Evolutionary conservation across 2,329 filamentous ascomycete genomes (phyloP).

Genomic region (Teratosphaeria epicoccoides): DNA sequence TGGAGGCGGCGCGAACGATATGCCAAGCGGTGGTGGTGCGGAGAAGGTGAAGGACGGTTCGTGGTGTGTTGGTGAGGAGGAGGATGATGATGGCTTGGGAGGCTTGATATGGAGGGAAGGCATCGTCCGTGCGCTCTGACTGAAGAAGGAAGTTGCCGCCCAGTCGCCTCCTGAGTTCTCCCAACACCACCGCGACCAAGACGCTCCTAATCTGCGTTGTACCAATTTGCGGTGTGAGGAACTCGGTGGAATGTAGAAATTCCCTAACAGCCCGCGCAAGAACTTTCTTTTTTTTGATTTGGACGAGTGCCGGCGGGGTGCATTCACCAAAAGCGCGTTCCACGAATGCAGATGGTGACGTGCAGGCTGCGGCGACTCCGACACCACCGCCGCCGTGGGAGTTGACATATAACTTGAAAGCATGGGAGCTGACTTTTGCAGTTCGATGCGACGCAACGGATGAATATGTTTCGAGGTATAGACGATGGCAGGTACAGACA

Average conservation of each 20-base stretch:
- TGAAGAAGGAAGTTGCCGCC: neutral
- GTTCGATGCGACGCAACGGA: too few relatives aligned
- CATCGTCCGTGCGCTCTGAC: constrained; percentile 10
- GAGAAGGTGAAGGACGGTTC: constrained; percentile 6
- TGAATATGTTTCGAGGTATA: too few relatives aligned
- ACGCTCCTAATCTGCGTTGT: neutral
- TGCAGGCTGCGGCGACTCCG: neutral
- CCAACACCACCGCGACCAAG: neutral
- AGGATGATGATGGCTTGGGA: constrained; percentile 11
- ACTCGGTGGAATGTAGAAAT: neutral
- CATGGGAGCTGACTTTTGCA: too few relatives aligned
- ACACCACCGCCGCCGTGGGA: too few relatives aligned
- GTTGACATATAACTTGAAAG: too few relatives aligned
- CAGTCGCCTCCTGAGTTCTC: neutral
- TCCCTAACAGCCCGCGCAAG: neutral
- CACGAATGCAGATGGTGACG: neutral
- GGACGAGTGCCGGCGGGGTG: neutral
- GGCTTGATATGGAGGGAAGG: constrained; percentile 16
- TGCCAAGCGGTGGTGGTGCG: constrained; percentile 2
- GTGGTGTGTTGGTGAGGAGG: constrained; percentile 5
- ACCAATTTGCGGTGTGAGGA: neutral
- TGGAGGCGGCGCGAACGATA: neutral
- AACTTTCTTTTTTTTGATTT: neutral
- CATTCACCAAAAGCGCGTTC: neutral
- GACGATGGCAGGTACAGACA: too few relatives aligned